Evolutionary conservation across 108 stramenopile species (phyloP).

Genomic region (Pseudonitzschia pungens): DNA sequence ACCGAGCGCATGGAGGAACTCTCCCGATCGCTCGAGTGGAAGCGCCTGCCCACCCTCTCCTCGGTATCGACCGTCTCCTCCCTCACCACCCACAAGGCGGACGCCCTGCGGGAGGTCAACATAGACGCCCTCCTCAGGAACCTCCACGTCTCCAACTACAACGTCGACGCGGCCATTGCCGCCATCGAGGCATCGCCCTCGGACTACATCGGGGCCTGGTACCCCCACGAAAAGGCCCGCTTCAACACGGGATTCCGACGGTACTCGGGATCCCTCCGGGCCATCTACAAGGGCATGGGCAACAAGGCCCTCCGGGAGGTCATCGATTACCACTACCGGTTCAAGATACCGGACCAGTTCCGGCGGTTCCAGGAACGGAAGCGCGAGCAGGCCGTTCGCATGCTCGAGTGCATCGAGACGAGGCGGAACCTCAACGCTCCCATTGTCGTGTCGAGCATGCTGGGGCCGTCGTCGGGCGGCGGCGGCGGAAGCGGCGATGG

Average conservation of each 20-base stretch:
- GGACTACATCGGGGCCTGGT: slow-evolving; percentile 61
- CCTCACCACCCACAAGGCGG: slow-evolving; percentile 13
- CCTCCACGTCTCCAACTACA: slow-evolving; percentile 52
- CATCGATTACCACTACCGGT: slow-evolving; percentile 86
- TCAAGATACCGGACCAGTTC: slow-evolving; percentile 89
- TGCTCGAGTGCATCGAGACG: slow-evolving; percentile 76
- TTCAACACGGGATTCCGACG: slow-evolving; percentile 72
- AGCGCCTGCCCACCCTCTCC: slow-evolving; percentile 38
- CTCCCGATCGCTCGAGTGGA: slow-evolving; percentile 12
- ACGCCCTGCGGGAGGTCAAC: slow-evolving; percentile 53
- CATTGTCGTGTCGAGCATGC: slow-evolving; percentile 14
- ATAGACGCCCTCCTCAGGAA: slow-evolving; percentile 51
- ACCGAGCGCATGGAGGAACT: slow-evolving; percentile 32
- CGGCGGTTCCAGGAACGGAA: slow-evolving; percentile 76
- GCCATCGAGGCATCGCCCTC: slow-evolving; percentile 37
- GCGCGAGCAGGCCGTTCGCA: slow-evolving; percentile 74
- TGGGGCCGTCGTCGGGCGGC: neutral
- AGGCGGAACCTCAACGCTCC: slow-evolving; percentile 37
- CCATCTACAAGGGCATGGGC: slow-evolving; percentile 56
- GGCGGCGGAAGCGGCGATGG: neutral
- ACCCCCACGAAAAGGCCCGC: slow-evolving; percentile 52
- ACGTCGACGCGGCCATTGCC: slow-evolving; percentile 46
- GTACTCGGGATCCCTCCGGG: slow-evolving; percentile 68
- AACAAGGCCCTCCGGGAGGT: slow-evolving; percentile 65
- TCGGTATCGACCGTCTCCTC: slow-evolving; percentile 43